Evolutionary conservation across 2,329 filamentous ascomycete genomes (phyloP).

Genomic region (Fusarium equiseti): DNA sequence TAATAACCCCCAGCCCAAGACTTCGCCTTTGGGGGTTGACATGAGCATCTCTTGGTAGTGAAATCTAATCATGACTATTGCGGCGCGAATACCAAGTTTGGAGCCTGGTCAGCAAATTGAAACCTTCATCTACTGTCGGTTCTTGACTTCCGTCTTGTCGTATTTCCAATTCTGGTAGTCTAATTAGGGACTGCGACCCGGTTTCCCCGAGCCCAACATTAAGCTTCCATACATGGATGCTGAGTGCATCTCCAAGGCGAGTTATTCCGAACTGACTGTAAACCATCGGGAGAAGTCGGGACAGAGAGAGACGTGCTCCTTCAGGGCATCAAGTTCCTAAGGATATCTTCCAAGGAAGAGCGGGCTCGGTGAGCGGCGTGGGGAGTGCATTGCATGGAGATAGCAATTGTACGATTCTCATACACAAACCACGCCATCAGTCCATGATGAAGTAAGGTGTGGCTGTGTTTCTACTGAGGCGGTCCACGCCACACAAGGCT

Average conservation of each 20-base stretch:
- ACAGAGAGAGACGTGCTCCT: neutral
- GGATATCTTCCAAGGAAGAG: slow-evolving; percentile 8
- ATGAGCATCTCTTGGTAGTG: slow-evolving; percentile 18
- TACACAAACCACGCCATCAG: slow-evolving; percentile 39
- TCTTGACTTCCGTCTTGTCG: slow-evolving; percentile 4
- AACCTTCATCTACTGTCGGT: neutral
- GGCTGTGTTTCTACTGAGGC: slow-evolving; percentile 3
- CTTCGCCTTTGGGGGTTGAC: slow-evolving; percentile 16
- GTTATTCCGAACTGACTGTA: slow-evolving; percentile 1
- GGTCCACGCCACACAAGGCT: neutral
- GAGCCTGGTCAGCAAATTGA: neutral
- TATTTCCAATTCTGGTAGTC: slow-evolving; percentile 24
- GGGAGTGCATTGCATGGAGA: slow-evolving; percentile 21
- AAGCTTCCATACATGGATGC: slow-evolving; percentile 14
- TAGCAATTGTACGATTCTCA: slow-evolving; percentile 42
- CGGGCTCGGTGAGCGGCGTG: slow-evolving; percentile 31
- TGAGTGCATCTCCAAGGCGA: slow-evolving; percentile 17
- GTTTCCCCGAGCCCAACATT: slow-evolving; percentile 28
- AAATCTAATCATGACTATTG: neutral
- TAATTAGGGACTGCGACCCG: slow-evolving; percentile 21
- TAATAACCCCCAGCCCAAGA: slow-evolving; percentile 11
- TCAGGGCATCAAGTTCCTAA: slow-evolving; percentile 18
- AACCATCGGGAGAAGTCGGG: slow-evolving; percentile 24
- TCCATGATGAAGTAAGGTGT: slow-evolving; percentile 27
- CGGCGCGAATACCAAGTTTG: neutral